A percentile compares a stretch with the other conserved stretches of the same genome.
Evolutionary conservation across 2,329 filamentous ascomycete genomes (phyloP).

Genomic region (Fusarium sp.): DNA sequence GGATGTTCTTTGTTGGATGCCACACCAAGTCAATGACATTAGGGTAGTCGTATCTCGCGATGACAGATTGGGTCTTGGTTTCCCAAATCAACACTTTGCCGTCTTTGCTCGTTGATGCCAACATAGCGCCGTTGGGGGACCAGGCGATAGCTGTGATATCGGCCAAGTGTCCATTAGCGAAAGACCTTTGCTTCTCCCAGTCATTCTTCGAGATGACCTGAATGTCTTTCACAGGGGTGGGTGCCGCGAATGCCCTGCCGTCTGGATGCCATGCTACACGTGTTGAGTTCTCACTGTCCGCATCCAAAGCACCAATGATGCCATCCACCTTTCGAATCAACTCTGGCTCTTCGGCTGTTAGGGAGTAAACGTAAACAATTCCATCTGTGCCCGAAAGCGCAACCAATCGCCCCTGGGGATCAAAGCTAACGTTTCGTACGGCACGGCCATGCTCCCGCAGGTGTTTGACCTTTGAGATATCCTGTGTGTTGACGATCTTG

Average conservation of each 20-base stretch:
- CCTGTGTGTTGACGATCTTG: slow-evolving; percentile 85
- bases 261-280: slow-evolving; percentile 92
- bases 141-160: slow-evolving; percentile 90
- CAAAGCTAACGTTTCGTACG: slow-evolving; percentile 93
- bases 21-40: slow-evolving; percentile 89
- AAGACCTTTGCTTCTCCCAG: slow-evolving; percentile 87
- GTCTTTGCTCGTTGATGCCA: slow-evolving; percentile 78
- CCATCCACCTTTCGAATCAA: slow-evolving; percentile 88
- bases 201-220: slow-evolving; percentile 89
- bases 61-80: slow-evolving; percentile 83
- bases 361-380: slow-evolving; percentile 88
- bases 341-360: slow-evolving; percentile 82
- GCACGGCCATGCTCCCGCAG: slow-evolving; percentile 86
- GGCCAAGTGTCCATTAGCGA: slow-evolving; percentile 82
- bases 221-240: slow-evolving; percentile 85
- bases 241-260: slow-evolving; percentile 87
- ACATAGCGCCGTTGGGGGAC: slow-evolving; percentile 93
- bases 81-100: slow-evolving; percentile 87
- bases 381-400: slow-evolving; percentile 91
- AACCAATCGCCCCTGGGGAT: slow-evolving; percentile 80
- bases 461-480: slow-evolving; percentile 81
- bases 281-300: slow-evolving; percentile 79
- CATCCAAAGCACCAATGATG: slow-evolving; percentile 82
- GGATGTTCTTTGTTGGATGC: slow-evolving; percentile 89
- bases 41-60: slow-evolving; percentile 82